phyloP scores from a whole-genome alignment of 2,329 filamentous ascomycete species.

The Penicillium sp. region DNA sequence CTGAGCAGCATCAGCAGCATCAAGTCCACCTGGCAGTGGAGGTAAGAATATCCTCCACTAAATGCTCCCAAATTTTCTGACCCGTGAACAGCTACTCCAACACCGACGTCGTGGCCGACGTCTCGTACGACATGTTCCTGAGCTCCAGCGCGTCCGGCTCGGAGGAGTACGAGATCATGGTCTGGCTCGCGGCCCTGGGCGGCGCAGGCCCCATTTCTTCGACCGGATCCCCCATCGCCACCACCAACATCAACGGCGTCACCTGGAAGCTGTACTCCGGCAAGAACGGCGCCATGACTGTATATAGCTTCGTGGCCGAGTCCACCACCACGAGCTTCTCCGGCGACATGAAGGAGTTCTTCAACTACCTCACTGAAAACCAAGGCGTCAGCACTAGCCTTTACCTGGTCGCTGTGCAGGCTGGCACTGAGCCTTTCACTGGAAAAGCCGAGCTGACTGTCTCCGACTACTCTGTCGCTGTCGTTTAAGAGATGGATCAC shows the following conservation, averaged over 20 bases:
- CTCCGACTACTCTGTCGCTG: slow-evolving; percentile 30
- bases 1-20: slow-evolving; percentile 43
- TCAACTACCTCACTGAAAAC: slow-evolving; percentile 53
- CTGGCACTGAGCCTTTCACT: slow-evolving; percentile 39
- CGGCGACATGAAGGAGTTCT: slow-evolving; percentile 58
- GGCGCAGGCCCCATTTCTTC: slow-evolving; percentile 57
- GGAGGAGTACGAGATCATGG: slow-evolving; percentile 64
- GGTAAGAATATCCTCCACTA: slow-evolving; percentile 20
- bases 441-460: slow-evolving; percentile 29
- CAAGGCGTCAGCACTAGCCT: slow-evolving; percentile 42
- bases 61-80: background rate
- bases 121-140: slow-evolving; percentile 64
- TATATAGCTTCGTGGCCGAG: slow-evolving; percentile 59
- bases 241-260: slow-evolving; percentile 52
- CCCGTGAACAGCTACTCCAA: slow-evolving; percentile 47
- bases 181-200: slow-evolving; percentile 61
- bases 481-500: slow-evolving; percentile 20
- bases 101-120: slow-evolving; percentile 53
- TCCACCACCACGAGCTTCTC: slow-evolving; percentile 53
- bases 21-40: slow-evolving; percentile 48
- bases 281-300: slow-evolving; percentile 56
- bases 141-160: slow-evolving; percentile 44
- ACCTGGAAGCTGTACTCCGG: slow-evolving; percentile 62
- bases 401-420: slow-evolving; percentile 52
- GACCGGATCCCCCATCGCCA: slow-evolving; percentile 53